Evolutionary conservation across 345 rosid species (phyloP).

Genomic region (Hevea brasiliensis): DNA sequence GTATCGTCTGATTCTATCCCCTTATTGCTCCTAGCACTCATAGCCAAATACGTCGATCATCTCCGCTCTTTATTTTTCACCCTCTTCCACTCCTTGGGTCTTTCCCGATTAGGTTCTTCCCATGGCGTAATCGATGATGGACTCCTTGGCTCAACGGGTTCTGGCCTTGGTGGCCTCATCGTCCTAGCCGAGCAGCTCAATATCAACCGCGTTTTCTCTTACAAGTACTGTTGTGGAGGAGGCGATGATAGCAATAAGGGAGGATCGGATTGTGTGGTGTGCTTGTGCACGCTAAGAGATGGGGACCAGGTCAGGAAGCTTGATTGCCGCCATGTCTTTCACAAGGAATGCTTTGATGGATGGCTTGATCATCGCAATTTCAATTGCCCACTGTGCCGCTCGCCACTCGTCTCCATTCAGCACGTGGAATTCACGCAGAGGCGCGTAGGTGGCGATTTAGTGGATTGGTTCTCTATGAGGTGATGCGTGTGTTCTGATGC

Average conservation of each 20-base stretch:
- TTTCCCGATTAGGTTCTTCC: slow-evolving; percentile 12
- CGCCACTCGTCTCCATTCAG: slow-evolving; percentile 44
- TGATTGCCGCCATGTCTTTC: slow-evolving; percentile 82
- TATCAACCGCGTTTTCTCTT: slow-evolving; percentile 49
- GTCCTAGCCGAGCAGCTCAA: slow-evolving; percentile 68
- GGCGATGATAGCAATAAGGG: not conserved
- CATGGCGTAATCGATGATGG: slow-evolving; percentile 19
- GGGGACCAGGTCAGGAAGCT: slow-evolving; percentile 80
- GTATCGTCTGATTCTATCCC: slow-evolving; percentile 82
- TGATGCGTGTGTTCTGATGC: slow-evolving; percentile 22
- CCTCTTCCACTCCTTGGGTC: slow-evolving; percentile 29
- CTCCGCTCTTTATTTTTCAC: slow-evolving; percentile 49
- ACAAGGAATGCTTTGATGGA: slow-evolving; percentile 72
- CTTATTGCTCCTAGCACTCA: slow-evolving; percentile 51
- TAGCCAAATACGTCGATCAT: slow-evolving; percentile 51
- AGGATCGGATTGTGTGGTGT: slow-evolving; percentile 56
- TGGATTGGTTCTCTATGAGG: slow-evolving; percentile 44
- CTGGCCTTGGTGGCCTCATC: slow-evolving; percentile 53
- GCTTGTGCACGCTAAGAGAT: slow-evolving; percentile 57
- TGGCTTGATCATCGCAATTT: slow-evolving; percentile 76
- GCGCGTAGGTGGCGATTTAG: slow-evolving; percentile 58
- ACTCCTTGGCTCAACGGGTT: slow-evolving; percentile 31
- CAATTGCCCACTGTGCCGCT: slow-evolving; percentile 73
- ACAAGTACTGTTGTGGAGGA: slow-evolving; percentile 31
- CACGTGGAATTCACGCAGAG: slow-evolving; percentile 43